A percentile compares a stretch with the other conserved stretches of the same genome.
These are phyloP conservation scores for Fusarium sp. DNA, from an alignment of 2,329 filamentous ascomycete genomes.

Conservation along the genomic window DNA sequence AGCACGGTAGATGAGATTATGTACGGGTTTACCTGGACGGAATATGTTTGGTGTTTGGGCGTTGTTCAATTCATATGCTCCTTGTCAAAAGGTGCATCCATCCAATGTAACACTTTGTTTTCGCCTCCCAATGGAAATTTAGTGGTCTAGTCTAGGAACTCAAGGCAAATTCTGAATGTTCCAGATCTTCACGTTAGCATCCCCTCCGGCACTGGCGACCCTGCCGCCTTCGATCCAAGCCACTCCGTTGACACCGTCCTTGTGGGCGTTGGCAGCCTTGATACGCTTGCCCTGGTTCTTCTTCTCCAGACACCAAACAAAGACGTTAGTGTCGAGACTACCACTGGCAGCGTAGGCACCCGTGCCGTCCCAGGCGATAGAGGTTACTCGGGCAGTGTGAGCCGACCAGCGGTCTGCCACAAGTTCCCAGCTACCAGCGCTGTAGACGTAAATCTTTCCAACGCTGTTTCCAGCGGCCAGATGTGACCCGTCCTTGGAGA, in stretches of 20 bases:
- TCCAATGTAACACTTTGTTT: slow-evolving; percentile 18
- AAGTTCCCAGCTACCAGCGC: slow-evolving; percentile 73
- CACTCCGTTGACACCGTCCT: slow-evolving; percentile 93
- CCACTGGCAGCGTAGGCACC: slow-evolving; percentile 87
- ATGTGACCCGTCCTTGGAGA: slow-evolving; percentile 82
- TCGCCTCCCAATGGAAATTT: slow-evolving; percentile 18
- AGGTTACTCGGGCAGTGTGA: slow-evolving; percentile 71
- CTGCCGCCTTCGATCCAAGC: slow-evolving; percentile 81
- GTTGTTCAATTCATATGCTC: slow-evolving; percentile 14
- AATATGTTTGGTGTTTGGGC: slow-evolving; percentile 34
- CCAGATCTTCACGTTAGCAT: slow-evolving; percentile 95
- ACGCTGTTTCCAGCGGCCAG: slow-evolving; percentile 87
- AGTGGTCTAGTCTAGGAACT: slow-evolving; percentile 27
- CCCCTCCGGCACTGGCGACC: slow-evolving; percentile 85
- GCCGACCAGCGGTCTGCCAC: slow-evolving; percentile 82
- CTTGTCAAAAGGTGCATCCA: slow-evolving; percentile 31
- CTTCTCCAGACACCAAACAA: slow-evolving; percentile 89
- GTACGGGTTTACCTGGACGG: slow-evolving; percentile 8
- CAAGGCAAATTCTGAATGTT: slow-evolving; percentile 57
- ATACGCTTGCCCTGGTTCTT: slow-evolving; percentile 85
- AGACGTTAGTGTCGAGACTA: slow-evolving; percentile 90
- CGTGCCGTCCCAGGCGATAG: slow-evolving; percentile 81
- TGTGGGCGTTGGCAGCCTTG: slow-evolving; percentile 90
- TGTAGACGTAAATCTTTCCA: slow-evolving; percentile 90
- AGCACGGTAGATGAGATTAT: background rate